A percentile compares a stretch with the other conserved stretches of the same genome.
Evolutionary conservation across 1,139 yeast genomes (phyloP).

Genomic region (Yamadazyma spencermartinsiae): DNA sequence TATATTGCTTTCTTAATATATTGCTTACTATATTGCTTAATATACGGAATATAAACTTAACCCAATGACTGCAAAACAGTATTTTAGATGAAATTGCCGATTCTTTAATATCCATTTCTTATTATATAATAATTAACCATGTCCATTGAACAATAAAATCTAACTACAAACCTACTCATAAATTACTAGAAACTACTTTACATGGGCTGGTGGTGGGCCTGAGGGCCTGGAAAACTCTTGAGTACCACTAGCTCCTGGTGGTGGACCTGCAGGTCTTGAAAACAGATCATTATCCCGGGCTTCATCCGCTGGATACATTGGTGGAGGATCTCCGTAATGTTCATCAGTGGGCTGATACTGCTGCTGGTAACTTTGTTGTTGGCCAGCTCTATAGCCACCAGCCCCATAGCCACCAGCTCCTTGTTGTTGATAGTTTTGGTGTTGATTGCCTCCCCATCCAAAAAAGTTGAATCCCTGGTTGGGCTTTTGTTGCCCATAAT

Average conservation of each 20-base stretch:
- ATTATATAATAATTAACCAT: no score
- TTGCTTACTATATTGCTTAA: no score
- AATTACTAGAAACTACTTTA: conserved; percentile 9
- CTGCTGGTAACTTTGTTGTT: conserved; percentile 7
- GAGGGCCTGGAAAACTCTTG: conserved; percentile 10
- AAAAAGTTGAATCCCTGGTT: conserved; percentile 2
- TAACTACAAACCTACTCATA: conserved; percentile 2
- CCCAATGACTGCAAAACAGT: no score
- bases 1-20: no score
- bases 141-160: background rate
- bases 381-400: conserved; percentile 2
- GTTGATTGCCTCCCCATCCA: conserved; percentile 6
- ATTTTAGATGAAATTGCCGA: no score
- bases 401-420: background rate
- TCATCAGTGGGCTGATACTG: conserved; percentile 3
- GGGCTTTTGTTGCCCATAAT: conserved; percentile 5
- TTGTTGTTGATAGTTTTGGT: conserved; percentile 7
- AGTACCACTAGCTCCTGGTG: background rate
- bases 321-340: conserved; percentile 17
- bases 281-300: background rate
- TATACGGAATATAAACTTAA: no score
- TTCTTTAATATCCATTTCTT: no score
- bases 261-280: background rate
- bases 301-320: conserved; percentile 15
- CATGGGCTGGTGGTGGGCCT: conserved; percentile 20